A percentile compares a stretch with the other conserved stretches of the same genome.
Conservation (phyloP, 1,284 basidiomycete species). For the Marasmius oreades region DNA sequence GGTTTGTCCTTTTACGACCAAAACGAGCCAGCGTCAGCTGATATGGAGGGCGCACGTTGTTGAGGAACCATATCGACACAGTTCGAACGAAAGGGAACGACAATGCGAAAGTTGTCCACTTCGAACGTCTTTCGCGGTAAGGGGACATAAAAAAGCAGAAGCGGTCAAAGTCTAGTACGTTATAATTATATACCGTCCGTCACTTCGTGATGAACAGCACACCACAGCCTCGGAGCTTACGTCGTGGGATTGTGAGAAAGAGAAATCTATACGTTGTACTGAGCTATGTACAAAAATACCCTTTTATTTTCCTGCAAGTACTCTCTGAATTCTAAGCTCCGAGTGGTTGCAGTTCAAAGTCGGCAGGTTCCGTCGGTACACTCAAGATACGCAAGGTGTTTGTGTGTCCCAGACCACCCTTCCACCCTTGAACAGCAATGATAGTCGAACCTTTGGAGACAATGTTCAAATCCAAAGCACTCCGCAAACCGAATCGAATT, state of each 20-base stretch:
- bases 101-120: not conserved
- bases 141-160: not conserved
- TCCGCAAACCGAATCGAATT: conserved; percentile 87
- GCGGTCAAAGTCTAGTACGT: too few species aligned
- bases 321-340: conserved; percentile 33
- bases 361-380: conserved; percentile 83
- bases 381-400: conserved; percentile 78
- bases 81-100: conserved; percentile 44
- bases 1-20: conserved; percentile 52
- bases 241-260: too few species aligned
- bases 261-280: not conserved
- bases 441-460: conserved; percentile 89
- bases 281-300: not conserved
- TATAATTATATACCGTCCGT: too few species aligned
- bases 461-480: conserved; percentile 85
- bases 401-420: conserved; percentile 93
- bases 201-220: too few species aligned
- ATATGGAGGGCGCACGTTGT: conserved; percentile 55
- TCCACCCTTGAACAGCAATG: conserved; percentile 98
- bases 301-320: conserved; percentile 24
- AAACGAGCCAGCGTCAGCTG: conserved; percentile 55
- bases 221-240: too few species aligned
- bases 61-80: conserved; percentile 55
- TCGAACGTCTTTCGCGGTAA: not conserved
- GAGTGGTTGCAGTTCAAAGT: conserved; percentile 77